Evolutionary conservation across 176 grass and related monocot species (phyloP), one percentile per base, ranked within the genome.

Genomic region (Puccinellia tenuiflora): DNA sequence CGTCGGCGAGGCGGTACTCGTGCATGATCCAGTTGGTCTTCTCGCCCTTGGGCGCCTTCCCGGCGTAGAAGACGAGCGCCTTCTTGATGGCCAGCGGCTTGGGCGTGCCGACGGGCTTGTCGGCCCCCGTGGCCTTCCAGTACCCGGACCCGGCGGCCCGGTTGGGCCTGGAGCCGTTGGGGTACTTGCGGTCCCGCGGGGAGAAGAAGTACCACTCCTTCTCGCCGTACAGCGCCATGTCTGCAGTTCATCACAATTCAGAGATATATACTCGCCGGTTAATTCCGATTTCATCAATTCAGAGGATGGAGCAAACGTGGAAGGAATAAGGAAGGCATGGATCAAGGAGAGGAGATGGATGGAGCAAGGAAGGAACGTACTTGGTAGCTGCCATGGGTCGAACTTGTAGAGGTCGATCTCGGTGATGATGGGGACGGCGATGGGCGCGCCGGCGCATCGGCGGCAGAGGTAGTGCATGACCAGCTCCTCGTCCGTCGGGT

Each of bases 11-110:
- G 16, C 97, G 84, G 85, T 99, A 99, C 90, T 99, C 97, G 80
- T 99, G 97, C 97, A 99, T 99, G 88, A 99, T 99, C 97, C 97
- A 99, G 65, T 99, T 99, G 61, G 93, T 92, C 86, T 99, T 99
- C 78, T 94, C 93, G 51, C 94, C 94, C 79, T 93, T 96, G 18
- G 94, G 94, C 20, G 94, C 94, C 91, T 96, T 96, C 7, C 94
- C 94, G 33, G 88, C 60, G 71, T 96, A 96, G 88, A 96, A 96
- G 39, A 96, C 94, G 72, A 96, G 90, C 22, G 94, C 94, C 88
- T 96, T 96, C 86, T 93, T 96, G 71, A 96, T 96, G 54, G 90
- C 94, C 2, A 96, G 54, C 29, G 94, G 86, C 76, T 81, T 93
- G 29, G 94, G 94, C 9, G 81, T 64, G 34, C 94, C 91, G 21